phyloP scores from a whole-genome alignment of 306 rosid species.

The Vicia sativa region DNA sequence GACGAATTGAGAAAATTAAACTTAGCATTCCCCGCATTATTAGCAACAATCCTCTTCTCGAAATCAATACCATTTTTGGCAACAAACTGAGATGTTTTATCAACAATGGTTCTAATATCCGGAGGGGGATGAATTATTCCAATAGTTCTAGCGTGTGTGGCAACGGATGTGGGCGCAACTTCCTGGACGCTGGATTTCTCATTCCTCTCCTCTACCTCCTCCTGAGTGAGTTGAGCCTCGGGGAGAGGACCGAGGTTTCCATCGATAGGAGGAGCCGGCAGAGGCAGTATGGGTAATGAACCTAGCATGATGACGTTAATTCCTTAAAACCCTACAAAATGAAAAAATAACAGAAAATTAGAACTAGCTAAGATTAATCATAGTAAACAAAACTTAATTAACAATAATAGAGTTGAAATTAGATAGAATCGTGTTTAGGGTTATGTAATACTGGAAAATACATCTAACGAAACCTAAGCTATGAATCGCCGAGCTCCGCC shows the following conservation, averaged over 20 bases:
- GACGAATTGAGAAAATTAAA: constrained; percentile 73
- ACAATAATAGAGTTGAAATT: not conserved
- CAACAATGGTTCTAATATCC: constrained; percentile 85
- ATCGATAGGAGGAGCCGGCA: constrained; percentile 86
- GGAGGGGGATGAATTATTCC: constrained; percentile 96
- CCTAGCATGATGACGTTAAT: constrained; percentile 53
- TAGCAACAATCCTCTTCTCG: constrained; percentile 86
- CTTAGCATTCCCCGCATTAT: constrained; percentile 76
- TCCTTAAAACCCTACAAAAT: constrained; percentile 20
- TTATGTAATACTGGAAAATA: not conserved
- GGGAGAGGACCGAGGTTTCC: constrained; percentile 75
- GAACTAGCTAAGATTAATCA: not conserved
- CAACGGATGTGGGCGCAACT: constrained; percentile 50
- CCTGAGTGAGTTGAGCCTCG: constrained; percentile 49
- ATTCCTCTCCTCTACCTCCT: constrained; percentile 43
- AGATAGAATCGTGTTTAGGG: not conserved
- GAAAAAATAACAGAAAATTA: not conserved
- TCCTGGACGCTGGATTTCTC: constrained; percentile 46
- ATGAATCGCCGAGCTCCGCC: not conserved
- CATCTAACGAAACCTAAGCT: not conserved
- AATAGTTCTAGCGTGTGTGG: constrained; percentile 85
- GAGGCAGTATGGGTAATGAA: constrained; percentile 75
- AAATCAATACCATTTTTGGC: constrained; percentile 91
- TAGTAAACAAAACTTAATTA: not conserved
- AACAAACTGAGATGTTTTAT: constrained; percentile 85